Evolutionary conservation across 2,329 filamentous ascomycete genomes (phyloP).

Genomic region (Colletotrichum truncatum): DNA sequence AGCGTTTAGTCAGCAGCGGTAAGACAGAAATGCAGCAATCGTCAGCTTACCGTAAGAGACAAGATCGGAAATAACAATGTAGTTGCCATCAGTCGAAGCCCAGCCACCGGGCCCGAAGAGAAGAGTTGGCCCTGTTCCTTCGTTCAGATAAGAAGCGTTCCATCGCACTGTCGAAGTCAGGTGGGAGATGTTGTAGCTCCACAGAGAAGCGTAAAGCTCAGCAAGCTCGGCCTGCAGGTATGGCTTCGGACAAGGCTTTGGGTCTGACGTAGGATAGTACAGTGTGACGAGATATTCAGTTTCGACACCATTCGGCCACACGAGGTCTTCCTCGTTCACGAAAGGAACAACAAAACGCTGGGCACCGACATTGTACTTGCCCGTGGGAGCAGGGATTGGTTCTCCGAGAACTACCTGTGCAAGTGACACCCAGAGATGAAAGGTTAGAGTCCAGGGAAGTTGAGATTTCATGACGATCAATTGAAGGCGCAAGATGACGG

Average conservation of each 20-base stretch:
- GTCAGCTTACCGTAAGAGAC: constrained; percentile 17
- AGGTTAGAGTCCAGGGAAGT: accelerated
- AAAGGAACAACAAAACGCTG: constrained; percentile 16
- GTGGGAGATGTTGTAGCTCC: constrained; percentile 18
- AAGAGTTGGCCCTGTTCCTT: constrained; percentile 11
- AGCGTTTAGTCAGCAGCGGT: constrained; percentile 17
- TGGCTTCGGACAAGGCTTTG: background rate
- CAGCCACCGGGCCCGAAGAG: constrained; percentile 25
- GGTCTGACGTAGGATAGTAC: constrained; percentile 25
- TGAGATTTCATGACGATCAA: background rate
- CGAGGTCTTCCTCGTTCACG: background rate
- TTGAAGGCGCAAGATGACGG: background rate
- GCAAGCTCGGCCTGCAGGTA: constrained; percentile 28
- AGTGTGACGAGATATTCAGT: constrained; percentile 29
- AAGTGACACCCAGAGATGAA: background rate
- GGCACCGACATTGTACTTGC: constrained; percentile 28
- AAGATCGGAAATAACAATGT: constrained; percentile 21
- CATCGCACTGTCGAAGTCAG: constrained; percentile 22
- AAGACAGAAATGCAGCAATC: too few relatives aligned
- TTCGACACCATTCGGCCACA: constrained; percentile 13
- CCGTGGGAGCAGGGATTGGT: background rate
- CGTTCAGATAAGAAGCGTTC: constrained; percentile 13
- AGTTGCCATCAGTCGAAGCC: constrained; percentile 24
- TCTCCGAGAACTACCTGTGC: background rate
- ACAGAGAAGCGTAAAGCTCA: constrained; percentile 1